phyloP scores from a whole-genome alignment of 2,329 filamentous ascomycete genomes.

The Alternaria rosae region DNA sequence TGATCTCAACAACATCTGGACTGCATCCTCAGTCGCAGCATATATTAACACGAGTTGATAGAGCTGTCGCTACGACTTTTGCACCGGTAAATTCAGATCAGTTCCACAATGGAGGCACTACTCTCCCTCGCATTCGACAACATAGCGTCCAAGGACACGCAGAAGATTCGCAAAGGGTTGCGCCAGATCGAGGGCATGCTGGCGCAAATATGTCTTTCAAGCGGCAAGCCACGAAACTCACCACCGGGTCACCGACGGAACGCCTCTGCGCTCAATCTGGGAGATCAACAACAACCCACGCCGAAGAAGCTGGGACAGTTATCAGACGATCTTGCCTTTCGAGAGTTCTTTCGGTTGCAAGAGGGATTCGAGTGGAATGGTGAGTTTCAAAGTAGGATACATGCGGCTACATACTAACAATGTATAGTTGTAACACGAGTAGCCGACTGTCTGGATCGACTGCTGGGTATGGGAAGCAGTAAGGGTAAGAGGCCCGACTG shows the following conservation, averaged over 20 bases:
- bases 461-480: constrained; percentile 78
- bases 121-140: constrained; percentile 95
- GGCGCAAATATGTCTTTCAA: constrained; percentile 88
- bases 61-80: constrained; percentile 9
- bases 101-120: constrained; percentile 78
- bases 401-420: neutral
- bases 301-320: constrained; percentile 70
- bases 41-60: constrained; percentile 6
- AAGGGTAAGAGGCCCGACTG: constrained; percentile 31
- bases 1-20: constrained; percentile 17
- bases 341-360: constrained; percentile 95
- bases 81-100: constrained; percentile 8
- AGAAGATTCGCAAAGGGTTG: constrained; percentile 91
- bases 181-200: constrained; percentile 93
- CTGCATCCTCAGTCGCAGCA: constrained; percentile 10
- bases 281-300: constrained; percentile 38
- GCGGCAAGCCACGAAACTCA: constrained; percentile 41
- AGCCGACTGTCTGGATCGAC: constrained; percentile 82
- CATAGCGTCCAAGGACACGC: constrained; percentile 87
- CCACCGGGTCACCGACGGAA: constrained; percentile 46
- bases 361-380: constrained; percentile 98
- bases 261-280: constrained; percentile 46
- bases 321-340: constrained; percentile 83
- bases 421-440: constrained; percentile 77
- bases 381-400: constrained; percentile 46